Evolutionary conservation across 768 basidiomycete genomes (phyloP), one percentile per base, ranked within the genome.

Genomic region (Kwoniella botswanensis): DNA sequence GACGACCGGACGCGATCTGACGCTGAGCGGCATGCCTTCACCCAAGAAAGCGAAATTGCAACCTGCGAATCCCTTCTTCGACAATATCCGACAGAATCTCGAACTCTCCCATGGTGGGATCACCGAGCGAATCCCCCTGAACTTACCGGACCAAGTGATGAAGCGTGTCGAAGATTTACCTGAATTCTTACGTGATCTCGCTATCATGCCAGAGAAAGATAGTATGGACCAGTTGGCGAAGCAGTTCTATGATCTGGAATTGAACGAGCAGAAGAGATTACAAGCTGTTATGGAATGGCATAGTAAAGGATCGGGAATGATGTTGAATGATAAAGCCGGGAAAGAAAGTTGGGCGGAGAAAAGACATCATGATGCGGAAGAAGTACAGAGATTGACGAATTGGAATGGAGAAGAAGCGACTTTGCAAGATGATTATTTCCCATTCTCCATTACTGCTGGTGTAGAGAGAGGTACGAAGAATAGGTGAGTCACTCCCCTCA

Each of bases 391-490:
- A 44, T 29, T 75, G 35, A 70, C 70, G 21, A 64, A 70, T 9
- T 71, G 77, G 75, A 55, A 55, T 6, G 65, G 56, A 9, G 73
- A 72, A 21, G 58, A 58, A 18, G 56, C 44, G 10, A 68, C 43
- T 2, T 11, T 50, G 9, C 67, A 75, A 11, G 77, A 74, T 6
- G 82, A 78, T 29, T 80, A 85, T 65, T 95, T 91, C 80, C 94
- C 94, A 9, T 97, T 91, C 82, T 93, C 92, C 63, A 98, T 98
- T 71, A 96, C 93, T 0, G 96, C 96, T 6, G 96, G 93, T 2
- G 89, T 98, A 11, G 96, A 98, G 84, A 92, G 96, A 79, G 96
- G 96, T 10, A 86, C 89, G 21, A 94, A 97, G 86, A 98, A 98
- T 76, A 87, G 96, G 91, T 93, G 63, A 62, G 87, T 84, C 12